Percentiles rank a stretch among this genome's conserved stretches.
Evolutionary conservation across 257 asterid species (phyloP).

Genomic region (Henckelia pumila): DNA sequence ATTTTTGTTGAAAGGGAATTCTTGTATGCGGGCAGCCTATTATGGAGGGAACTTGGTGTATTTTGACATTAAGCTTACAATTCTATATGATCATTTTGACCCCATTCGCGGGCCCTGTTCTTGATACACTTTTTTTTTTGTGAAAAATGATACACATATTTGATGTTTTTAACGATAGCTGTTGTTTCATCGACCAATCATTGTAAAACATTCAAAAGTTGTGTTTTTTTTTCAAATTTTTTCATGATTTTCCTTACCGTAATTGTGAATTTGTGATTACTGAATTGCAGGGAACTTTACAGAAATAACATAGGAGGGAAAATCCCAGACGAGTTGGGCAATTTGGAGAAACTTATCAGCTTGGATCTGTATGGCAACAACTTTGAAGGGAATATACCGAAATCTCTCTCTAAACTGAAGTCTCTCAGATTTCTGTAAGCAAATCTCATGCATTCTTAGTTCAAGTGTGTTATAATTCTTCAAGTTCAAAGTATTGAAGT

Average conservation of each 20-base stretch:
- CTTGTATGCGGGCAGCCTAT: background rate
- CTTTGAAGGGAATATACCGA: conserved; percentile 64
- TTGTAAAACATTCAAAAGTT: too few species aligned
- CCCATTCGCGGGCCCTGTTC: background rate
- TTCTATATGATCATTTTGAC: background rate
- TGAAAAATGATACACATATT: background rate
- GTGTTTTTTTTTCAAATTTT: too few species aligned
- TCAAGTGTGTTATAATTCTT: background rate
- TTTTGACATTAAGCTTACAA: conserved; percentile 18
- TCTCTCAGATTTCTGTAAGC: conserved; percentile 79
- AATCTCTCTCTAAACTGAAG: conserved; percentile 63
- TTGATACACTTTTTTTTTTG: too few species aligned
- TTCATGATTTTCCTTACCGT: too few species aligned
- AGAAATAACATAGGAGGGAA: conserved; percentile 55
- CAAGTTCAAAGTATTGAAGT: conserved; percentile 4
- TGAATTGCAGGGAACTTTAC: conserved; percentile 72
- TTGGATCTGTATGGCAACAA: conserved; percentile 78
- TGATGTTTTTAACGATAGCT: background rate
- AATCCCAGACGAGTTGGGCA: conserved; percentile 75
- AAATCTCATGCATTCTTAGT: background rate
- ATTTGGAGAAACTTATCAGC: conserved; percentile 64
- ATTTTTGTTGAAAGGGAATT: background rate
- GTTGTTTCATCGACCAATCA: background rate
- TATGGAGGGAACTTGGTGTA: background rate
- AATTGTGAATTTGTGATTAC: background rate